Conservation (phyloP, 1,139 yeast genomes). For the Magnusiomyces suaveolens region DNA sequence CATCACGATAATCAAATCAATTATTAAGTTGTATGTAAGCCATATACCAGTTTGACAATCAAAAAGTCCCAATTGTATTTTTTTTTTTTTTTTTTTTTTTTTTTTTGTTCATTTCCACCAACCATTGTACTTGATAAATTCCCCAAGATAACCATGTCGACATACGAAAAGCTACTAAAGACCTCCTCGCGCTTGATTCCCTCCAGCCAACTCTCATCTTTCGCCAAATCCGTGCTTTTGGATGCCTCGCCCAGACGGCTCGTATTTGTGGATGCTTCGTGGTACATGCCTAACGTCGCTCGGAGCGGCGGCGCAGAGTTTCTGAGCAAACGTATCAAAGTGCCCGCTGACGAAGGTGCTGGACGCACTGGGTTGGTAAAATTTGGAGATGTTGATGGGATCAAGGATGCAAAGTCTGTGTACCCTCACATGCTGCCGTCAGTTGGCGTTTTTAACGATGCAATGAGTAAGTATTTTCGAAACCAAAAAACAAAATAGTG, state of each 20-base stretch:
- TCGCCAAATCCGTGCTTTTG: background rate
- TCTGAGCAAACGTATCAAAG: constrained; percentile 9
- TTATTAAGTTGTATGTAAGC: too few species aligned
- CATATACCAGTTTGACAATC: too few species aligned
- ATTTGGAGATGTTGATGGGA: constrained; percentile 69
- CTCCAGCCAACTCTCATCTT: background rate
- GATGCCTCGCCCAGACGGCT: background rate
- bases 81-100: too few species aligned
- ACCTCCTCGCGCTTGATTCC: background rate
- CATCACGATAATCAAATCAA: too few species aligned
- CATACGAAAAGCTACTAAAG: background rate
- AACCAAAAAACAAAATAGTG: too few species aligned
- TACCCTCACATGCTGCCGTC: constrained; percentile 90
- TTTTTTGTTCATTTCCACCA: too few species aligned
- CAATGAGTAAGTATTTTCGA: constrained; percentile 18
- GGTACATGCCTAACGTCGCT: constrained; percentile 79
- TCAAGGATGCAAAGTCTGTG: constrained; percentile 46
- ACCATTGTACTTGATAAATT: too few species aligned
- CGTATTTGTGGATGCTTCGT: constrained; percentile 70
- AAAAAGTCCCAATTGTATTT: too few species aligned
- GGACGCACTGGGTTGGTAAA: constrained; percentile 37
- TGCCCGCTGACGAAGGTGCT: constrained; percentile 38
- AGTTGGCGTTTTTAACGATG: constrained; percentile 43
- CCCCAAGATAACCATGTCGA: too few species aligned
- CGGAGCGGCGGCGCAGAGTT: constrained; percentile 40